Base-by-base conservation (phyloP, 2,329 filamentous ascomycete genomes). In the Curvularia verruculosa region DNA sequence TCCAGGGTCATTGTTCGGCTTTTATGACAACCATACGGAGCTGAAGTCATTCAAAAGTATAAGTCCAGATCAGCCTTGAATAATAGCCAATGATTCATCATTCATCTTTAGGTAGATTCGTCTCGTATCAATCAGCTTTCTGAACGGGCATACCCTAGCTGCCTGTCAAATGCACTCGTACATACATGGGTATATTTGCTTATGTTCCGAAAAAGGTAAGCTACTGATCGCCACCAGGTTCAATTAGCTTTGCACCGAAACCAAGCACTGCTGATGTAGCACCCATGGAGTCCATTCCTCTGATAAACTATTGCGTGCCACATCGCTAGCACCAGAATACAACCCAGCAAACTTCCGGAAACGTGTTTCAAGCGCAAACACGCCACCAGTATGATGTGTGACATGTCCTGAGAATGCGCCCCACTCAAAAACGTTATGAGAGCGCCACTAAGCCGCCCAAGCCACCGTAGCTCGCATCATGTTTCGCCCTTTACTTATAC, bases 401-500 rank as follows among this genome's bases (percentile, higher is more conserved):
- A 36, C 34, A 18, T 18, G 4, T 18, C 15, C 15, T n/a, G 34
- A 36, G 6, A 8, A n/a, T 18, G 34, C n/a, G n/a, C 34, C 34
- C 34, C 34, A 5, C 34, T 18, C 15, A 36, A 18, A 36, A 12
- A 29, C 34, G 34, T 36, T 36, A 6, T n/a, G 34, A 36, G 34
- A 36, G 13, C 34, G 34, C 34, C 34, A 36, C 34, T 13, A n/a
- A 43, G 23, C 19, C 24, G n/a, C 24, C 43, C 12, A 45, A 28
- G 15, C 24, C 3, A 26, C 23, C 6, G 9, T 26, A 26, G 12
- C 40, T 13, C 40, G 19, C 15, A 24, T 2, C 15, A 23, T 23
- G 24, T 24, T 26, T n/a, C 7, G 8, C 19, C 5, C 7, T 28
- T 59, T 39, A 56, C 29, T 53, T 59, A 23, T 50, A 50, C 49